Evolutionary conservation across 768 basidiomycete species (phyloP), one percentile per base, ranked within the genome.

Genomic region (Leccinum truebloodii): DNA sequence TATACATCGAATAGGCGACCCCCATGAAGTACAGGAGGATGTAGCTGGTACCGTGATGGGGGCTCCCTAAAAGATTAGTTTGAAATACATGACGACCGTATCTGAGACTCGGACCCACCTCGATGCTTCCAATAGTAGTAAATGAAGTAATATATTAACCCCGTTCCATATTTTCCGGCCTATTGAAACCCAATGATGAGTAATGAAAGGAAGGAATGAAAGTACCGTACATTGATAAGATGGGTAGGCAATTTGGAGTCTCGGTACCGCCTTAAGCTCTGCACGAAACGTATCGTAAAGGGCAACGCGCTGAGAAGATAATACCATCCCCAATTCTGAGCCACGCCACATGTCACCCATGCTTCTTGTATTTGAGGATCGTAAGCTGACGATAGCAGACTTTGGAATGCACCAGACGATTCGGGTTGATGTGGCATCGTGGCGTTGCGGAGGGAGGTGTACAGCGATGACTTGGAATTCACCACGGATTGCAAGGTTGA

Each of bases 91-190:
- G 32, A 5, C 3, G 2, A 22, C n/a, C 12, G 34, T 0, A 20
- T 37, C 16, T 6, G 18, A 44, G 22, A n/a, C 6, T 26, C 14
- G 2, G 28, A 41, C 65, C 30, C 54, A 80, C 90, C 87, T 67
- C 83, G 73, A 59, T 87, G 83, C 61, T 90, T 78, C 95, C 94
- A 98, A 34, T 85, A 68, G 61, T 79, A 91, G 71, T 92, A 96
- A 60, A 85, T 81, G 12, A 88, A 70, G 68, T 86, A 87, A 56
- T 78, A 80, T 2, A 87, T 54, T 16, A 95, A 85, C 1, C 89
- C 88, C 52, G 78, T 75, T 1, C 76, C 79, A 65, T 95, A 96
- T 76, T 95, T 95, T 2, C 93, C 94, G 9, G 84, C 94, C 94
- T 95, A 63, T 41, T 20, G 16, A 24, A 30, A 58, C 18, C 28